These are phyloP conservation scores for Chamaecyparis obtusa DNA, from an alignment of 75 land plant species.

Conservation along the genomic window DNA sequence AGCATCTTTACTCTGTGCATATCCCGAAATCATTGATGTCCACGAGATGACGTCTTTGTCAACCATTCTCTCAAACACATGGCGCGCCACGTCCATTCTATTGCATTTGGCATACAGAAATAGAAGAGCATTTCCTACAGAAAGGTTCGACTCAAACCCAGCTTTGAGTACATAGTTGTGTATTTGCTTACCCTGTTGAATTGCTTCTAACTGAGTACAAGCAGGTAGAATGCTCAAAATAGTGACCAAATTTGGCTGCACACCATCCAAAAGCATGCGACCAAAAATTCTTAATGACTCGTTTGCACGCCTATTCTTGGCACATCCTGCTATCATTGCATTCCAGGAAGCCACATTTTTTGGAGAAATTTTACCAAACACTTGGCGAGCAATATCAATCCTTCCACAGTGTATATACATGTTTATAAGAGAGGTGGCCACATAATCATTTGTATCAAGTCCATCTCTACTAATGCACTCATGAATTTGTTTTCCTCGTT, in stretches of 20 bases:
- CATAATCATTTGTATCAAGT: not conserved
- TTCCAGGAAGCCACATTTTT: not conserved
- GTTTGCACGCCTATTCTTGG: too few relatives aligned
- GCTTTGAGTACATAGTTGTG: conserved; percentile 6
- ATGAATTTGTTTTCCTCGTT: not conserved
- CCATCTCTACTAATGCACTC: not conserved
- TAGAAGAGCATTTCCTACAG: not conserved
- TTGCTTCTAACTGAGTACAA: conserved; percentile 1
- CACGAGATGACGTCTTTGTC: conserved; percentile 10
- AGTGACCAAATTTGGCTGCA: conserved; percentile 14
- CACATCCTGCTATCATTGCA: too few relatives aligned
- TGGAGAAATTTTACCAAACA: not conserved
- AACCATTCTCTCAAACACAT: conserved; percentile 20
- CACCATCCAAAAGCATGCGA: conserved; percentile 14
- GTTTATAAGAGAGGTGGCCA: not conserved
- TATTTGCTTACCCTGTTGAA: conserved; percentile 12
- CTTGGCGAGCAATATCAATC: not conserved
- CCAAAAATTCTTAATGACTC: conserved; percentile 15
- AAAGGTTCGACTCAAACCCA: conserved; percentile 9
- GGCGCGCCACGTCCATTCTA: not conserved
- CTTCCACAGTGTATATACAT: not conserved
- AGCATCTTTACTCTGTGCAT: conserved; percentile 10
- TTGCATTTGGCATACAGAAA: conserved; percentile 24
- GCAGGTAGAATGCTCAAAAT: conserved; percentile 15
- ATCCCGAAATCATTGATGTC: conserved; percentile 23